Base-by-base conservation (phyloP, 768 basidiomycete genomes). In the Lactarius quietus region DNA sequence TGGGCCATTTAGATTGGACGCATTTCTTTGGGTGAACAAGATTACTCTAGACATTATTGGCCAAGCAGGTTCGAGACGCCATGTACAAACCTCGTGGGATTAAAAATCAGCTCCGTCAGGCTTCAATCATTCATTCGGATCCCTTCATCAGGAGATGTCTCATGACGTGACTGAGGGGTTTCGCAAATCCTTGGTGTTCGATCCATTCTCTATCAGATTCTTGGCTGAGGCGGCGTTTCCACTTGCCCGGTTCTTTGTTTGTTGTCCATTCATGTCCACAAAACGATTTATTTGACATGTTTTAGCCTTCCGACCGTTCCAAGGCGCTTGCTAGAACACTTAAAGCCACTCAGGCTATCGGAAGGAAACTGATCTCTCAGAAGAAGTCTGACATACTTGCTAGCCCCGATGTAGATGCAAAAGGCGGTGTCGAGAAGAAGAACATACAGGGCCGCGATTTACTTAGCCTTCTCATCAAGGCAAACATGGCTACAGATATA, bases 401-500 rank as follows among this genome's bases (percentile, higher is more conserved):
- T 48, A 66, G 75, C 29, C 72, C 72, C 7, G 74, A 71, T 9
- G 54, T 41, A 15, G 62, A 68, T 57, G n/a, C n/a, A n/a, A n/a
- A n/a, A n/a, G n/a, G n/a, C n/a, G n/a, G n/a, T n/a, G n/a, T n/a
- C n/a, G n/a, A n/a, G n/a, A n/a, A n/a, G n/a, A n/a, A n/a, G n/a
- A n/a, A n/a, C n/a, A n/a, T n/a, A n/a, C n/a, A n/a, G 57, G 78
- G 78, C 26, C 80, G 84, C 18, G 88, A 89, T 74, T 71, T 90
- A 3, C 76, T 90, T 4, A 84, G 84, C 0, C 70, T 88, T 29
- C 76, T 90, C 4, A 76, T 89, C 51, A 79, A 80, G 64, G 87
- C 88, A 3, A 90, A 90, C 71, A 81, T 86, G 76, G 81, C 84
- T 0, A 82, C 80, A 1, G 85, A 90, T 70, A 68, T 86, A 4